Conservation (phyloP, 2,329 filamentous ascomycete species). For the Pyrenophora graminea region DNA sequence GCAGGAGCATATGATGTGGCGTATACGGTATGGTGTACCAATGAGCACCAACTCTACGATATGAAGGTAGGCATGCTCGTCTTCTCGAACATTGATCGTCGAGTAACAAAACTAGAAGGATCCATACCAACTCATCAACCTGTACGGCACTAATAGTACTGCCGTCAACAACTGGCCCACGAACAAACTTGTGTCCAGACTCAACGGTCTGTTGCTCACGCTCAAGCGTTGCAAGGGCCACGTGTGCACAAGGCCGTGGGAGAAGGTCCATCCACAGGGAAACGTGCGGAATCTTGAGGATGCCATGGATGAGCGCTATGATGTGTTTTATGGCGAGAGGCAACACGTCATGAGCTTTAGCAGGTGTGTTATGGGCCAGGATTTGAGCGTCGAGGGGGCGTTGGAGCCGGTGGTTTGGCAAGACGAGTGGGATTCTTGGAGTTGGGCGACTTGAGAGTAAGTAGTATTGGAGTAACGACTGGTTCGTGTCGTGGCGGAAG, state of each 20-base stretch:
- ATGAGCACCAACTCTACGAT: conserved; percentile 70
- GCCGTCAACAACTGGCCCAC: conserved; percentile 16
- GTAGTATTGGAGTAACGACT: too few species aligned
- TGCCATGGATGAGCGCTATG: conserved; percentile 55
- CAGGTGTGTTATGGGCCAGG: conserved; percentile 61
- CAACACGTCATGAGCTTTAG: conserved; percentile 59
- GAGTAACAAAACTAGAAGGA: conserved; percentile 29
- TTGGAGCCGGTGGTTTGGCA: conserved; percentile 23
- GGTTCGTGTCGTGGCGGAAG: too few species aligned
- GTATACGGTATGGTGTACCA: conserved; percentile 72
- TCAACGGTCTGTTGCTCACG: conserved; percentile 64
- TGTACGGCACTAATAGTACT: conserved; percentile 33
- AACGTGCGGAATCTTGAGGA: conserved; percentile 57
- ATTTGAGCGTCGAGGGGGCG: conserved; percentile 56
- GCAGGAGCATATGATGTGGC: conserved; percentile 62
- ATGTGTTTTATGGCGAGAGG: conserved; percentile 58
- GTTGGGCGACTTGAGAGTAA: conserved; percentile 12
- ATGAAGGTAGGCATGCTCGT: conserved; percentile 51
- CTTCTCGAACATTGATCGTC: background rate
- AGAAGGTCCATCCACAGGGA: conserved; percentile 59
- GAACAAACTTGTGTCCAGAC: conserved; percentile 15
- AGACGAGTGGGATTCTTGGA: conserved; percentile 26
- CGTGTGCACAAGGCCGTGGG: conserved; percentile 62
- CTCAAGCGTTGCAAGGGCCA: conserved; percentile 64
- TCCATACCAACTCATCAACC: conserved; percentile 33